Evolutionary conservation across 345 rosid species (phyloP).

Genomic region (Syzygium jambos): DNA sequence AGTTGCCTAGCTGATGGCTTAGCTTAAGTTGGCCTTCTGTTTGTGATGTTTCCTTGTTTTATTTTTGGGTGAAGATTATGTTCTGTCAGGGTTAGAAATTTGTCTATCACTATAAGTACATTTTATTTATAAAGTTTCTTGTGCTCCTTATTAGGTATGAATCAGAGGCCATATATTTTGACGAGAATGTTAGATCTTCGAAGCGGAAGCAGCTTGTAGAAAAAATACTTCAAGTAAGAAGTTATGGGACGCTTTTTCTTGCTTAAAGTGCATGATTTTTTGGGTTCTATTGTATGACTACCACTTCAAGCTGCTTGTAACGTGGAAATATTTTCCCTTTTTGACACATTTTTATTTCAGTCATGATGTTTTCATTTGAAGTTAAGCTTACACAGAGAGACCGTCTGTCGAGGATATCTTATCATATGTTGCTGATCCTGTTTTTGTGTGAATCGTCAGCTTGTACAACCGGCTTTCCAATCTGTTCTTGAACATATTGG

Average conservation of each 20-base stretch:
- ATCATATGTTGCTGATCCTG: slow-evolving; percentile 1
- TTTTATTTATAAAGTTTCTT: neutral
- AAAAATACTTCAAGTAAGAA: slow-evolving; percentile 73
- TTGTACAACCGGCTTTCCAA: slow-evolving; percentile 80
- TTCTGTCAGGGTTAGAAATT: neutral
- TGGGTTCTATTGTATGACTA: neutral
- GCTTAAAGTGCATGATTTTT: too few species aligned
- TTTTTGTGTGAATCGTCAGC: slow-evolving; percentile 26
- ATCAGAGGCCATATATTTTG: slow-evolving; percentile 74
- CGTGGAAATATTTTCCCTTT: neutral
- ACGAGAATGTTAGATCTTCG: slow-evolving; percentile 77
- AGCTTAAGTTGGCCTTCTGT: too few species aligned
- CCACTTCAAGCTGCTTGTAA: neutral
- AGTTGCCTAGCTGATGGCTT: too few species aligned
- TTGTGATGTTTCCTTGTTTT: too few species aligned
- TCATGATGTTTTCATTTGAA: neutral
- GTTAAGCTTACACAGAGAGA: neutral
- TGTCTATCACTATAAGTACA: neutral
- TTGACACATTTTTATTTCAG: neutral
- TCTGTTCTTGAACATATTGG: slow-evolving; percentile 71
- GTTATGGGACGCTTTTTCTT: neutral
- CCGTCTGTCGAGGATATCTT: neutral
- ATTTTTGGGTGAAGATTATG: neutral
- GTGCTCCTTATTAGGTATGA: slow-evolving; percentile 45
- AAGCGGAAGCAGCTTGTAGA: slow-evolving; percentile 84